These are phyloP conservation scores for Blastomyces parvus DNA, from an alignment of 2,329 filamentous ascomycete species.

Conservation along the genomic window DNA sequence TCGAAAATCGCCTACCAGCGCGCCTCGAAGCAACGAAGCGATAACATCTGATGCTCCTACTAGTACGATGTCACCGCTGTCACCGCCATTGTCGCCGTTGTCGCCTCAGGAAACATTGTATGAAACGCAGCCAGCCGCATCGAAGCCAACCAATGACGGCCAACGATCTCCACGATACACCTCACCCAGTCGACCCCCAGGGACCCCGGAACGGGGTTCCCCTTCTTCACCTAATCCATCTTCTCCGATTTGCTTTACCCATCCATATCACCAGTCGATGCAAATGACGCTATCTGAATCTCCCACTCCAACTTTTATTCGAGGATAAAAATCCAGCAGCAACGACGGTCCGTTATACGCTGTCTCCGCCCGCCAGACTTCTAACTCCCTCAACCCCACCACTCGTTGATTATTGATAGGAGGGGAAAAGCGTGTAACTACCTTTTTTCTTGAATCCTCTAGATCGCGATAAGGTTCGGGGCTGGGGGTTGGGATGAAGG, in stretches of 20 bases:
- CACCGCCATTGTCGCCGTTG: slow-evolving; percentile 10
- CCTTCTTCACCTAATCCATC: slow-evolving; percentile 17
- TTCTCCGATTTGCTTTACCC: slow-evolving; percentile 34
- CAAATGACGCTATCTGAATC: slow-evolving; percentile 39
- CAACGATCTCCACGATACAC: slow-evolving; percentile 6
- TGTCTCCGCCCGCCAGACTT: too few relatives aligned
- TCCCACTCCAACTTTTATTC: slow-evolving; percentile 34
- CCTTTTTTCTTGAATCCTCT: not conserved
- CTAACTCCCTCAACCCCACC: not conserved
- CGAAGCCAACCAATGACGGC: slow-evolving; percentile 5
- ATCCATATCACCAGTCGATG: slow-evolving; percentile 34
- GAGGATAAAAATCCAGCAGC: slow-evolving; percentile 18
- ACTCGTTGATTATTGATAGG: not conserved
- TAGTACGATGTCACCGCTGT: not conserved
- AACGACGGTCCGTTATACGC: not conserved
- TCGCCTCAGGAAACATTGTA: slow-evolving; percentile 13
- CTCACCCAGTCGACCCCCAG: slow-evolving; percentile 35
- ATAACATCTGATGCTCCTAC: not conserved
- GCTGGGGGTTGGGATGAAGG: not conserved
- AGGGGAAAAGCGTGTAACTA: not conserved
- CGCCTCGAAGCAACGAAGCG: not conserved
- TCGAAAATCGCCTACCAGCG: not conserved
- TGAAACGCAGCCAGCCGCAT: not conserved
- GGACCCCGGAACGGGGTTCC: slow-evolving; percentile 33
- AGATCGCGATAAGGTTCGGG: not conserved